These are phyloP conservation scores for Candida sanyaensis DNA, from an alignment of 1,139 yeast species.

Conservation along the genomic window DNA sequence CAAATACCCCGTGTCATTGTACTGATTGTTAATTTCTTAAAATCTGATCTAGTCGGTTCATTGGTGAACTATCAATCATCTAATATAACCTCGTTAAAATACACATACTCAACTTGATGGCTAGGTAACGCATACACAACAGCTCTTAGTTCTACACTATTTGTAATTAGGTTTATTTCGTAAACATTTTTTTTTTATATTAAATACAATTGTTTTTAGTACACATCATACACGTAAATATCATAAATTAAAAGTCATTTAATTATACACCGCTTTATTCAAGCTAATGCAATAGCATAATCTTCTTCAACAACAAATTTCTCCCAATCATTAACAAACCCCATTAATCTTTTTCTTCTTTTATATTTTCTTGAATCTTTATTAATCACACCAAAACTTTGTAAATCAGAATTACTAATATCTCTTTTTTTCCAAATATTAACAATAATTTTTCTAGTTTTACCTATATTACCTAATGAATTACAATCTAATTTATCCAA, in stretches of 20 bases:
- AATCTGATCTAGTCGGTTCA: no score
- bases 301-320: conserved; percentile 28
- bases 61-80: no score
- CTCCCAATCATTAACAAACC: conserved; percentile 33
- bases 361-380: conserved; percentile 9
- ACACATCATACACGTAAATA: not conserved
- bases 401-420: conserved; percentile 22
- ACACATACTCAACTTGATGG: no score
- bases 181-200: no score
- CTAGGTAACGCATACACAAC: no score
- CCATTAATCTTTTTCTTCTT: conserved; percentile 16
- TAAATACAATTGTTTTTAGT: not conserved
- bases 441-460: conserved; percentile 22
- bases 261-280: not conserved
- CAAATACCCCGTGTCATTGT: no score
- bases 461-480: conserved; percentile 30
- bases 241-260: no score
- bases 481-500: conserved; percentile 24
- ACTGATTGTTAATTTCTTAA: no score
- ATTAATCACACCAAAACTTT: conserved; percentile 18
- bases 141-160: no score
- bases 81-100: no score
- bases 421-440: conserved; percentile 32
- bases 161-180: no score
- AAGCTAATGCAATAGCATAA: conserved; percentile 27